phyloP scores from a whole-genome alignment of 1,139 yeast species.

The Spathaspora jeffriesii region DNA sequence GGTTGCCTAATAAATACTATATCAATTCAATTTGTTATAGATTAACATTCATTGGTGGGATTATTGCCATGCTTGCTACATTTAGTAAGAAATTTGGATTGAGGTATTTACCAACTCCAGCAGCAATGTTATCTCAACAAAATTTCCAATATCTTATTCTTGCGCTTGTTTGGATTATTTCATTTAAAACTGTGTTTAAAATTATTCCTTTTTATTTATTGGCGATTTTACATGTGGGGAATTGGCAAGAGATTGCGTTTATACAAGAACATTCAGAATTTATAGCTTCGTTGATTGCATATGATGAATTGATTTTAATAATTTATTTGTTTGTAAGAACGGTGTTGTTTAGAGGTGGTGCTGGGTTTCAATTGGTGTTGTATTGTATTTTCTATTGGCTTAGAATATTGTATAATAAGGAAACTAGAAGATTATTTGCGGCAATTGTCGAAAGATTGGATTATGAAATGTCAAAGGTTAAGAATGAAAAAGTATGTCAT shows the following conservation, averaged over 20 bases:
- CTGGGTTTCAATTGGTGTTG: conserved; percentile 65
- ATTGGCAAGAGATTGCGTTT: conserved; percentile 37
- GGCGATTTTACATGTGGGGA: conserved; percentile 56
- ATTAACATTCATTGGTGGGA: conserved; percentile 55
- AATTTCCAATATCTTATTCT: conserved; percentile 65
- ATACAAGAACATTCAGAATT: conserved; percentile 37
- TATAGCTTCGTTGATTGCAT: conserved; percentile 55
- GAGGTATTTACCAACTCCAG: conserved; percentile 52
- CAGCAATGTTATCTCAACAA: conserved; percentile 62
- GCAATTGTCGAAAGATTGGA: conserved; percentile 45
- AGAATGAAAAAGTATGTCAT: conserved; percentile 47
- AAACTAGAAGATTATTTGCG: conserved; percentile 45
- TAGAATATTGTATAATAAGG: conserved; percentile 56
- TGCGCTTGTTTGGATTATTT: conserved; percentile 59
- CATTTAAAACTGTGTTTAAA: conserved; percentile 67
- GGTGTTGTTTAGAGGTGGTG: conserved; percentile 58
- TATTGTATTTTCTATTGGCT: conserved; percentile 69
- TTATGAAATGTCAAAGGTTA: conserved; percentile 34
- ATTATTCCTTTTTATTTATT: conserved; percentile 59
- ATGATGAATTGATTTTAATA: conserved; percentile 58
- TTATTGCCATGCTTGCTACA: conserved; percentile 54
- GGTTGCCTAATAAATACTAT: conserved; percentile 44
- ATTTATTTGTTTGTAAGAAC: conserved; percentile 59
- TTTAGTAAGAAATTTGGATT: conserved; percentile 59
- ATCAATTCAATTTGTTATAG: conserved; percentile 52